A percentile compares a stretch with the other conserved stretches of the same genome.
Evolutionary conservation across 306 rosid genomes (phyloP).

Genomic region (Quercus berberidifolia): DNA sequence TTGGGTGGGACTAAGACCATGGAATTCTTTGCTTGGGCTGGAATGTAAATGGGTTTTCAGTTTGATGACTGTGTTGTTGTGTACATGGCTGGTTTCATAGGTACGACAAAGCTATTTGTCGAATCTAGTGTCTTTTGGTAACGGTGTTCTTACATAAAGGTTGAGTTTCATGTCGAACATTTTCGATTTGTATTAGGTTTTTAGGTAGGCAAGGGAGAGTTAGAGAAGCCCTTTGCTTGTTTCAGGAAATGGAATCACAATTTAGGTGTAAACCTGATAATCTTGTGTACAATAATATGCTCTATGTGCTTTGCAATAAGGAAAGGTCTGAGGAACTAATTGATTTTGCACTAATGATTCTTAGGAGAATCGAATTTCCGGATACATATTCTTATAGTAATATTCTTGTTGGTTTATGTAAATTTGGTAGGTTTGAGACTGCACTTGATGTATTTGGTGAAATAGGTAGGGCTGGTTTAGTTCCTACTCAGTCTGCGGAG

Average conservation of each 20-base stretch:
- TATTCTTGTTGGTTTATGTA: conserved; percentile 66
- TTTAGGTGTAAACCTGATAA: too few species aligned
- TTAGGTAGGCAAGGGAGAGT: conserved; percentile 76
- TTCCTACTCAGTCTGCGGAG: conserved; percentile 60
- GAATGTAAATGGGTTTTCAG: conserved; percentile 47
- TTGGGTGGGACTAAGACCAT: conserved; percentile 57
- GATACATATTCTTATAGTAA: too few species aligned
- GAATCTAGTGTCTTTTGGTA: conserved; percentile 60
- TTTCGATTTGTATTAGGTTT: conserved; percentile 60
- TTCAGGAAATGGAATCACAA: conserved; percentile 52
- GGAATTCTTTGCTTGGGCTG: conserved; percentile 69
- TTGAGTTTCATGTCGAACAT: conserved; percentile 38
- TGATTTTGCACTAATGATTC: too few species aligned
- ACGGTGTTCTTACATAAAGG: conserved; percentile 44
- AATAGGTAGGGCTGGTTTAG: conserved; percentile 44
- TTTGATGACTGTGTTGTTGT: conserved; percentile 58
- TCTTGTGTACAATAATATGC: too few species aligned
- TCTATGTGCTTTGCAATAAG: too few species aligned
- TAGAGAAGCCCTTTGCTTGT: too few species aligned
- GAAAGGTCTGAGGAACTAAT: too few species aligned
- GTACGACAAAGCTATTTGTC: conserved; percentile 68
- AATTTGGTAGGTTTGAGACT: conserved; percentile 44
- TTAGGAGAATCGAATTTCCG: too few species aligned
- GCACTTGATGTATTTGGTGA: conserved; percentile 55
- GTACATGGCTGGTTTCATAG: conserved; percentile 32